Base-by-base conservation (phyloP, 2,329 filamentous ascomycete genomes). In the Neonectria sp. region DNA sequence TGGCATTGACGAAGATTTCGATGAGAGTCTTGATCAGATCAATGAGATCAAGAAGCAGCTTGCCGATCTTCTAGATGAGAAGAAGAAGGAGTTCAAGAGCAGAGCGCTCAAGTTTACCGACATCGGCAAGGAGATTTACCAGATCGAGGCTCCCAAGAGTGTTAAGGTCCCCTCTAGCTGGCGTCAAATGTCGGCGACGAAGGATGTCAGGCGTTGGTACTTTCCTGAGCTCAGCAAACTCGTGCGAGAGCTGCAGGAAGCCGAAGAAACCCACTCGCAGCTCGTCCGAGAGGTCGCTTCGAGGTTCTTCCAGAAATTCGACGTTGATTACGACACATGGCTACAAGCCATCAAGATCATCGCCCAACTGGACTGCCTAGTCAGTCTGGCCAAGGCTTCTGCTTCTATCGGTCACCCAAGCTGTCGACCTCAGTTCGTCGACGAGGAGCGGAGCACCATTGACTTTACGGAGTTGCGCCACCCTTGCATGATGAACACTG, bases 161-260 rank as follows among this genome's bases (percentile, higher is more conserved):
- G 85, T 93, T 76, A 97, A 97, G 80, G 90, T 99, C 3, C 96
- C 96, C 0, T 92, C 92, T 71, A 89, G 85, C 74, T 99, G 96
- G 95, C 91, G 95, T 70, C 95, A 98, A 78, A 98, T 98, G 95
- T 98, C 96, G 5, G 93, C 95, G 0, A 98, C 96, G 0, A 90
- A 92, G 69, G 90, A 92, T 63, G 93, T 97, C 76, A 98, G 97
- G 82, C 92, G 96, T 1, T 99, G 95, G 84, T 99, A 98, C 83
- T 97, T 95, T 73, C 88, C 91, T 1, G 93, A 97, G 76, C 87
- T 98, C 15, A 92, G 93, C 15, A 86, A 88, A 31, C 88, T 98
- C 2, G 95, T 99, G 25, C 92, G 95, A 56, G 89, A 94, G 73
- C 86, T 98, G 21, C 96, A 97, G 78, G 96, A 99, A 82, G 93